These are phyloP conservation scores for Pseudogymnoascus sp. DNA, from an alignment of 2,329 filamentous ascomycete species.

Conservation along the genomic window DNA sequence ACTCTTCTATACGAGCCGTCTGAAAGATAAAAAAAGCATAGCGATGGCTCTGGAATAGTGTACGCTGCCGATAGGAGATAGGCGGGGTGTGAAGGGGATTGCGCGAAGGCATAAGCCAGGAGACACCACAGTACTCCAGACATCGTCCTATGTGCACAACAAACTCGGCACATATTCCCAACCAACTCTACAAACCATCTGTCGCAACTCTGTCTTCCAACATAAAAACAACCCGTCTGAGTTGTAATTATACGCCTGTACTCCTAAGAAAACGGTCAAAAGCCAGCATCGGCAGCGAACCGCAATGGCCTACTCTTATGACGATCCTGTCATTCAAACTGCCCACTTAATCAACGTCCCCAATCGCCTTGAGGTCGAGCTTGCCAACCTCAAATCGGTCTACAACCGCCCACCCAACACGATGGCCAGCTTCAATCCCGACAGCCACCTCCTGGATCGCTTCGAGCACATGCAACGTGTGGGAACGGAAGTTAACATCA, in stretches of 20 bases:
- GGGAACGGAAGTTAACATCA: conserved; percentile 26
- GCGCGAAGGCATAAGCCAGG: neutral
- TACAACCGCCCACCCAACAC: conserved; percentile 14
- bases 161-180: neutral
- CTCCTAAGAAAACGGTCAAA: neutral
- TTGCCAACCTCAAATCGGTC: neutral
- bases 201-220: neutral
- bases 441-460: neutral
- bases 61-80: neutral
- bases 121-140: neutral
- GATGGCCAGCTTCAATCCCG: conserved; percentile 3
- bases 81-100: neutral
- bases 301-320: neutral
- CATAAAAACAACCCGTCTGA: neutral
- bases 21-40: neutral
- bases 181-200: neutral
- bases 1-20: neutral
- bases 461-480: conserved; percentile 8
- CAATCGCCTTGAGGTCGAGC: conserved; percentile 3
- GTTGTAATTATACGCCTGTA: neutral
- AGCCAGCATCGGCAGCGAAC: neutral
- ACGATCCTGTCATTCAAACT: neutral
- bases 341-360: conserved; percentile 4
- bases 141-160: neutral
- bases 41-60: neutral